Base-by-base conservation (phyloP, 1,139 yeast genomes). In the Zygoascus meyerae region DNA sequence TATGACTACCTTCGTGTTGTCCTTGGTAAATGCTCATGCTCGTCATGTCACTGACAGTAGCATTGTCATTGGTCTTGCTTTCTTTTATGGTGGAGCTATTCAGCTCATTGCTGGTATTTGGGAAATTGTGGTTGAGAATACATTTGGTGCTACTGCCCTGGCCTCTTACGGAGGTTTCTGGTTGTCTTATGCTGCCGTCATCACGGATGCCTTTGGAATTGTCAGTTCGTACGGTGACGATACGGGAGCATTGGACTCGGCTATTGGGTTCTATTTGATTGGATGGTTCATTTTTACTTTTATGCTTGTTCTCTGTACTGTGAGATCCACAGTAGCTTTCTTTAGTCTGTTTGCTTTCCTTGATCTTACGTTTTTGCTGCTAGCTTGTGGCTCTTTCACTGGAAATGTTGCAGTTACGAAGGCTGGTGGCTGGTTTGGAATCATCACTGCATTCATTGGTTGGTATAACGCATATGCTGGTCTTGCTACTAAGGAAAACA, bases 381-480 rank as follows among this genome's bases (percentile, higher is more conserved):
- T 85, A 59, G 73, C 85, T 1, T 73, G 81, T 55, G 79, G 83
- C 28, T 79, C 82, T 52, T 69, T 79, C 48, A 67, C 73, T 18
- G 67, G 66, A 32, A 62, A 65, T 5, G 59, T 60, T 55, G 66
- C 73, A 34, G 63, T 70, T 46, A 66, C 74, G 51, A 79, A 72
- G 59, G 95, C 92, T 16, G 95, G 81, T 36, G 96, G 96, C 55
- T 82, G 82, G 29, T 69, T 84, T 51, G 96, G 95, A 36, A 62
- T 87, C n/a, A 64, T 86, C 33, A 81, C 90, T 34, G 86, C 95
- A 1, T 78, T 84, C 57, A 64, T 78, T 46, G 95, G 95, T 11
- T 87, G 92, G 90, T 87, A 86, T 63, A 85, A 86, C 64, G 95
- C 95, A 5, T 85, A 78, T 58, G 94, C 95, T n/a, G 95, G 95